Percentiles rank a stretch among this genome's conserved stretches.
Conservation (phyloP, 1,284 basidiomycete species). For the Limonomyces culmigenus region DNA sequence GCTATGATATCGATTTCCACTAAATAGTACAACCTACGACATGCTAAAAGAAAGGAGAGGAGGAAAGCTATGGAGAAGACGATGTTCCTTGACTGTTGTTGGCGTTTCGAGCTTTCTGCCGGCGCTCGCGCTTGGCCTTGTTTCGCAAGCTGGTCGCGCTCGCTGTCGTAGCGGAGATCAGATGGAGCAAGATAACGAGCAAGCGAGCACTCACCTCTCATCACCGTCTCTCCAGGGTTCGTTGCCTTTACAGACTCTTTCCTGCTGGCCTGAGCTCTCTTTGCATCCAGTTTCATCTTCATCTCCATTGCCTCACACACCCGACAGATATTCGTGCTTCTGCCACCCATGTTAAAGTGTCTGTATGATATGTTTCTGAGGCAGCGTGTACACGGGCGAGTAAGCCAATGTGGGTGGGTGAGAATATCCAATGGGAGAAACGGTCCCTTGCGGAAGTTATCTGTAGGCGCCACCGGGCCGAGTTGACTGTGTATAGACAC, state of each 20-base stretch:
- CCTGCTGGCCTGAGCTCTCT: background rate
- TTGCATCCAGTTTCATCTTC: background rate
- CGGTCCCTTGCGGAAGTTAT: slow-evolving; percentile 5
- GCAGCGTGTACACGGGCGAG: background rate
- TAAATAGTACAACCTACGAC: background rate
- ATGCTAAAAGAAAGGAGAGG: too few relatives aligned
- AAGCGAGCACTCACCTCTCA: too few relatives aligned
- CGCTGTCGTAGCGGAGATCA: too few relatives aligned
- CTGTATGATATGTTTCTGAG: background rate
- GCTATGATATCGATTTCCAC: background rate
- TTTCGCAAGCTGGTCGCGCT: too few relatives aligned
- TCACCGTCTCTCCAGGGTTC: too few relatives aligned
- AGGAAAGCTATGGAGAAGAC: too few relatives aligned
- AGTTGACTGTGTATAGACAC: slow-evolving; percentile 8
- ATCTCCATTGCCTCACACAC: background rate
- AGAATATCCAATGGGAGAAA: background rate
- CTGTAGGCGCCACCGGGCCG: slow-evolving; percentile 5
- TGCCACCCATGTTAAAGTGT: background rate
- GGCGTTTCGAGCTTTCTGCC: too few relatives aligned
- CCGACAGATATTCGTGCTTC: slow-evolving; percentile 1
- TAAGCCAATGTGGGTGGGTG: background rate
- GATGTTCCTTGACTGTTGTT: too few relatives aligned
- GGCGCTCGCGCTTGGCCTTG: too few relatives aligned
- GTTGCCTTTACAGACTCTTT: too few relatives aligned
- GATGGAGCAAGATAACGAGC: too few relatives aligned